A percentile compares a stretch with the other conserved stretches of the same genome.
Conservation (phyloP, 116 monocot species). For the Posidonia oceanica region DNA sequence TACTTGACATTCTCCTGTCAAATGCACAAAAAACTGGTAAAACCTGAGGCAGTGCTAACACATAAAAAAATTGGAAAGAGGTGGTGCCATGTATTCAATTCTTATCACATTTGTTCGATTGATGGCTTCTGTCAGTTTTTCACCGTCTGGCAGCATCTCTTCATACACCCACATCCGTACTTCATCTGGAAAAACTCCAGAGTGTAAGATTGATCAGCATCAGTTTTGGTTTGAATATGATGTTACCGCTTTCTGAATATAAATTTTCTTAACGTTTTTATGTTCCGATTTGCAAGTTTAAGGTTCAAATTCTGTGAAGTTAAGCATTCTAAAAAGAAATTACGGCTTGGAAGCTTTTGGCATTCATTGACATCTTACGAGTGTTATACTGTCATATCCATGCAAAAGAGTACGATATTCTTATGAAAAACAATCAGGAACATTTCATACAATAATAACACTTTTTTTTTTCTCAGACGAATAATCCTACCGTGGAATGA, state of each 20-base stretch:
- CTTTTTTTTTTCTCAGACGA: neutral
- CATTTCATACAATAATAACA: neutral
- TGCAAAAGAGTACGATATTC: neutral
- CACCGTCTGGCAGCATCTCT: slow-evolving; percentile 54
- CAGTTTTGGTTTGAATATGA: neutral
- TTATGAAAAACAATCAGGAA: neutral
- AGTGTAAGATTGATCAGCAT: neutral
- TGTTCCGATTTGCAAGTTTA: too few relatives aligned
- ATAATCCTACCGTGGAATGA: slow-evolving; percentile 37
- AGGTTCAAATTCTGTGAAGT: too few relatives aligned
- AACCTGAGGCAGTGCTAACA: neutral
- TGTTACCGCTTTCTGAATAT: neutral
- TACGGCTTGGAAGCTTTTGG: too few relatives aligned
- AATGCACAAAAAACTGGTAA: neutral
- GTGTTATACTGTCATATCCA: too few relatives aligned
- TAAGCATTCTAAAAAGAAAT: too few relatives aligned
- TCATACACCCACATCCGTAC: slow-evolving; percentile 95
- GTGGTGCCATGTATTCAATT: neutral
- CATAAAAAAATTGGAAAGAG: neutral
- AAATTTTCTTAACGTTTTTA: neutral
- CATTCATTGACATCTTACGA: too few relatives aligned
- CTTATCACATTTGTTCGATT: slow-evolving; percentile 48
- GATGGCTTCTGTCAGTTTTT: slow-evolving; percentile 60
- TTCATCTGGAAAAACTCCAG: slow-evolving; percentile 46
- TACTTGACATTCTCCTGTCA: slow-evolving; percentile 87